Evolutionary conservation across 805 yeast genomes (phyloP), one percentile per base, ranked within the genome.

Genomic region (Ogataea pilisensis): DNA sequence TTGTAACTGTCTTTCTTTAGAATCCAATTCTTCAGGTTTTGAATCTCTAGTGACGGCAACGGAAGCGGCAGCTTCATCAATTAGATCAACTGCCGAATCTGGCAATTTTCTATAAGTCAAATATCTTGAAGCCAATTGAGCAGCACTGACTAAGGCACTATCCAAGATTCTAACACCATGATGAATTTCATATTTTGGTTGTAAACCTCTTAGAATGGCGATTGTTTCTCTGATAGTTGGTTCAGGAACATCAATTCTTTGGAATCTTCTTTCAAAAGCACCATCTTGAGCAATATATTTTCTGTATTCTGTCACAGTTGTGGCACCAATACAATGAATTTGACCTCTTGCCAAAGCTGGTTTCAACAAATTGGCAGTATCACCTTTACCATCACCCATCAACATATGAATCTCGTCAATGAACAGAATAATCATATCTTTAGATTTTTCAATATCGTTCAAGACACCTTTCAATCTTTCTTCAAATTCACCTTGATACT

Each of bases 31-130:
- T 65, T 93, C 99, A 2, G 99, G 99, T 62, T 87, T 88, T 3
- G 98, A 91, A 63, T 93, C 99, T 66, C 99, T 80, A 4, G 96
- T 96, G 39, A 93, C 99, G 1, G 98, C 98, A 32, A 93, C 98
- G 42, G 95, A 76, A 3, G 98, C 98, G 33, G 97, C 95, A 6
- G 96, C 76, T 61, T 93, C 97, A 69, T 91, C 99, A 50, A 91
- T 88, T 53, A 91, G 72, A 65, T 91, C 99, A 43, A 91, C 93
- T 1, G 99, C 99, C 21, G 96, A 87, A 62, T 91, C 99, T 8
- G 99, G 99, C 51, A 93, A 72, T 62, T 90, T 86, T 67, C 99
- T 82, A 71, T 90, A 91, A 13, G 98, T 95, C 53, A 91, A 74
- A 59, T 91, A 91, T 51, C 99, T 77, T 38, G 95, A 85, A 20